phyloP scores from a whole-genome alignment of 2,329 filamentous ascomycete species.

The Oidium heveae region DNA sequence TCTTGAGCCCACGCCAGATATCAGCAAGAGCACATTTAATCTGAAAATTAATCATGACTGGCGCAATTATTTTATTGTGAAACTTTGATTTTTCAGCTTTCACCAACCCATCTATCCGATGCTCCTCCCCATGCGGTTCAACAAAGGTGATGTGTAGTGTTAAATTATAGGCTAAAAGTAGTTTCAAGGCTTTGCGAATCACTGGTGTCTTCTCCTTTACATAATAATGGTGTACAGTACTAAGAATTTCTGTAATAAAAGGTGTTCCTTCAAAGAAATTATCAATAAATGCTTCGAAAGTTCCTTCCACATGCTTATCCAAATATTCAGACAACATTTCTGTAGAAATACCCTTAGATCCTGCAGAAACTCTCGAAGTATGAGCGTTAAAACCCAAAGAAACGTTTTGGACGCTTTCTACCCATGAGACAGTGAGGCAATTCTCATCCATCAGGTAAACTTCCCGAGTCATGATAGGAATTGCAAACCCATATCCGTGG shows the following conservation, averaged over 20 bases:
- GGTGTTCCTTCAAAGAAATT: slow-evolving; percentile 90
- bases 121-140: slow-evolving; percentile 64
- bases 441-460: slow-evolving; percentile 79
- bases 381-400: slow-evolving; percentile 64
- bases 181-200: slow-evolving; percentile 83
- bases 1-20: slow-evolving; percentile 95
- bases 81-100: slow-evolving; percentile 69
- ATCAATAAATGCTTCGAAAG: slow-evolving; percentile 81
- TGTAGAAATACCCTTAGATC: slow-evolving; percentile 63
- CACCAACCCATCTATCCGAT: slow-evolving; percentile 56
- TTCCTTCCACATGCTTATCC: slow-evolving; percentile 78
- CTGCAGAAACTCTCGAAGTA: slow-evolving; percentile 72
- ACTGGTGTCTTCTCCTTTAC: slow-evolving; percentile 67
- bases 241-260: slow-evolving; percentile 86
- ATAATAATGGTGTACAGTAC: slow-evolving; percentile 87
- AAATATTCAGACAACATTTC: slow-evolving; percentile 73
- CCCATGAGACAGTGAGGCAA: slow-evolving; percentile 86
- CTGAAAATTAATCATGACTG: slow-evolving; percentile 99
- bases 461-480: slow-evolving; percentile 82
- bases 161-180: slow-evolving; percentile 86
- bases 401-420: slow-evolving; percentile 53
- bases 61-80: slow-evolving; percentile 71
- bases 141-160: slow-evolving; percentile 89
- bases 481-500: slow-evolving; percentile 79
- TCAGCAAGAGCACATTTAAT: slow-evolving; percentile 93